Evolutionary conservation across 169 alveolate species (phyloP).

Genomic region (Plasmodium vivax): DNA sequence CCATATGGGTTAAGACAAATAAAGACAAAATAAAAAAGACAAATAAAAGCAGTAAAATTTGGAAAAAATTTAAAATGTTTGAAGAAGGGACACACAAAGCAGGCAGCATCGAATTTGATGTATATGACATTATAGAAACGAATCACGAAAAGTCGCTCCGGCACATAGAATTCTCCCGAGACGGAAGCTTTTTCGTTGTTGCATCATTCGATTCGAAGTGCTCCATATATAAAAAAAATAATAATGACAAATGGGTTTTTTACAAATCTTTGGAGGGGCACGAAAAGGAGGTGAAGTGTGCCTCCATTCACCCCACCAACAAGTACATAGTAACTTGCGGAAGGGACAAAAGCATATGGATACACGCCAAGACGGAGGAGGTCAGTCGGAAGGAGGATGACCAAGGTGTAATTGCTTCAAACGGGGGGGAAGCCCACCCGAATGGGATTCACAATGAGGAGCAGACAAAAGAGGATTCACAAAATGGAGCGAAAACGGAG

Average conservation of each 20-base stretch:
- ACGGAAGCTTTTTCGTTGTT: conserved; percentile 81
- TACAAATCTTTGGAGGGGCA: conserved; percentile 81
- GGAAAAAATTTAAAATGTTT: neutral
- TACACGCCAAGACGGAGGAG: conserved; percentile 71
- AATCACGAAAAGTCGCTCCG: conserved; percentile 81
- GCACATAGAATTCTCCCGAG: conserved; percentile 79
- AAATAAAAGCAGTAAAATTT: neutral
- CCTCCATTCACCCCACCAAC: conserved; percentile 78
- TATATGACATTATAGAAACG: conserved; percentile 77
- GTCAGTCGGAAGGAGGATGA: neutral
- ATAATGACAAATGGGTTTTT: conserved; percentile 76
- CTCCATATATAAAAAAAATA: conserved; percentile 35
- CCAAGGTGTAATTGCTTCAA: neutral
- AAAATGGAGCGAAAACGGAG: neutral
- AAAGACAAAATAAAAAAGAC: conserved; percentile 1
- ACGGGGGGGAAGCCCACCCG: neutral
- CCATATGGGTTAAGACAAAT: conserved; percentile 47
- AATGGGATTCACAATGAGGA: neutral
- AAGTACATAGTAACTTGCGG: conserved; percentile 85
- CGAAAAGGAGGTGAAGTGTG: conserved; percentile 86
- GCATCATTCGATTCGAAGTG: conserved; percentile 85
- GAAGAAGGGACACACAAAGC: neutral
- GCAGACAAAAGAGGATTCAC: neutral
- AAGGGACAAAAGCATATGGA: conserved; percentile 84
- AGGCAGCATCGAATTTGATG: conserved; percentile 1